Evolutionary conservation across 192 early-diverging fungal species (phyloP).

Genomic region (Piromyces finnis): DNA sequence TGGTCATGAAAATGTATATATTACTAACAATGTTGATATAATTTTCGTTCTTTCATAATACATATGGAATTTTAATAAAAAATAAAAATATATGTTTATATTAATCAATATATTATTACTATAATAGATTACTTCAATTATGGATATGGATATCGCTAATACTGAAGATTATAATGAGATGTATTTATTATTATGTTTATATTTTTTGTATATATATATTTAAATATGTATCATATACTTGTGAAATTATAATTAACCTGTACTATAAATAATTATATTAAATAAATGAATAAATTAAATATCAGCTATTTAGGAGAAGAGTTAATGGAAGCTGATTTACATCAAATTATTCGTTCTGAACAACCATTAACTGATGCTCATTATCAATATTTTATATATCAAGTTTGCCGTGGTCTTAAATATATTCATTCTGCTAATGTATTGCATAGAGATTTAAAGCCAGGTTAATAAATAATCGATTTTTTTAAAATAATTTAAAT

Average conservation of each 20-base stretch:
- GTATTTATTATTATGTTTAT: too few species aligned
- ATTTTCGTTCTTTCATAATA: too few species aligned
- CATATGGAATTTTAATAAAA: too few species aligned
- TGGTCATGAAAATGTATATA: constrained; percentile 84
- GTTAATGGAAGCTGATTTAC: constrained; percentile 97
- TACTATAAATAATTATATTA: too few species aligned
- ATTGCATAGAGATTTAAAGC: constrained; percentile 95
- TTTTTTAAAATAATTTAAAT: too few species aligned
- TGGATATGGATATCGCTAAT: constrained; percentile 80
- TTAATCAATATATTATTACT: neutral
- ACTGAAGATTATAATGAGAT: constrained; percentile 66
- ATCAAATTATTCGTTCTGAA: constrained; percentile 82
- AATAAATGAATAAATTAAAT: too few species aligned
- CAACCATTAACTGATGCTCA: constrained; percentile 91
- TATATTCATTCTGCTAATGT: constrained; percentile 98
- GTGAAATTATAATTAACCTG: too few species aligned
- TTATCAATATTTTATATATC: constrained; percentile 98
- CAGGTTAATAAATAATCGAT: constrained; percentile 20
- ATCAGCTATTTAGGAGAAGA: constrained; percentile 78
- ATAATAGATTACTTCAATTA: constrained; percentile 66
- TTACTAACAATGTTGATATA: too few species aligned
- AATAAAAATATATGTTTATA: constrained; percentile 16
- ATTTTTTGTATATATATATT: too few species aligned
- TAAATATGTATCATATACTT: too few species aligned
- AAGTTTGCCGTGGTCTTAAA: constrained; percentile 89